These are phyloP conservation scores for Pseudogymnoascus sp. DNA, from an alignment of 2,329 filamentous ascomycete genomes.

Conservation along the genomic window DNA sequence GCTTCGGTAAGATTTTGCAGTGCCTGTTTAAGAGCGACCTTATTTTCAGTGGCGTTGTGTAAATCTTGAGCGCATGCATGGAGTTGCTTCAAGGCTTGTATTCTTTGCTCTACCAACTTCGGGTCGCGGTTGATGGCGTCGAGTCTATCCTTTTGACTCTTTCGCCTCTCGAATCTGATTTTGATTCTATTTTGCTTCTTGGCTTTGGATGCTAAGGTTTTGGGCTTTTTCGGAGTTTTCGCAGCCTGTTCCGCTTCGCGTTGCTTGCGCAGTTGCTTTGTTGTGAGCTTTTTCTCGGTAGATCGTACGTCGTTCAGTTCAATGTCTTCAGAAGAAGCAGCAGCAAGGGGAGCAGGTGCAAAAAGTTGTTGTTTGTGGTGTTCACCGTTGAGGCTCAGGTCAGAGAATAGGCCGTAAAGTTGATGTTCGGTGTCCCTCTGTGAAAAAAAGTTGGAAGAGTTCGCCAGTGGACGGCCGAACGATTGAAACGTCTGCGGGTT, in stretches of 20 bases:
- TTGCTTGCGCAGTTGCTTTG: conserved; percentile 1
- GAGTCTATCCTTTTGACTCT: background rate
- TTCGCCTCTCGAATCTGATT: conserved; percentile 4
- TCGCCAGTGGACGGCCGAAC: conserved; percentile 4
- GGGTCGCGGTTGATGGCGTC: conserved; percentile 1
- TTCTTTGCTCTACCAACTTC: background rate
- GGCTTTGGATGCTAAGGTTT: background rate
- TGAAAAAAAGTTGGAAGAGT: conserved; percentile 1
- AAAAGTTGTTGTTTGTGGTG: background rate
- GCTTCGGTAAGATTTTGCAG: background rate
- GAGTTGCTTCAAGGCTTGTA: background rate
- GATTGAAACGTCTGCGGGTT: conserved; percentile 7
- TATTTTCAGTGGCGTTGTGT: conserved; percentile 2
- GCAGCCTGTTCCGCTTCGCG: conserved; percentile 2
- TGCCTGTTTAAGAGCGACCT: background rate
- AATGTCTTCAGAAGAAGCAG: background rate
- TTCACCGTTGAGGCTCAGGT: background rate
- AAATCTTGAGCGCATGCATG: background rate
- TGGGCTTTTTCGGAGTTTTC: background rate
- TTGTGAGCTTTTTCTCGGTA: background rate
- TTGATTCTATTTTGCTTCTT: conserved; percentile 6
- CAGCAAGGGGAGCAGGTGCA: background rate
- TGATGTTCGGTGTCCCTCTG: background rate
- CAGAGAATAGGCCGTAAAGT: conserved; percentile 1
- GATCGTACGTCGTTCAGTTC: background rate